Evolutionary conservation across 192 early-diverging fungal species (phyloP), one percentile per base, ranked within the genome.

Genomic region (Entomortierella chlamydospora): DNA sequence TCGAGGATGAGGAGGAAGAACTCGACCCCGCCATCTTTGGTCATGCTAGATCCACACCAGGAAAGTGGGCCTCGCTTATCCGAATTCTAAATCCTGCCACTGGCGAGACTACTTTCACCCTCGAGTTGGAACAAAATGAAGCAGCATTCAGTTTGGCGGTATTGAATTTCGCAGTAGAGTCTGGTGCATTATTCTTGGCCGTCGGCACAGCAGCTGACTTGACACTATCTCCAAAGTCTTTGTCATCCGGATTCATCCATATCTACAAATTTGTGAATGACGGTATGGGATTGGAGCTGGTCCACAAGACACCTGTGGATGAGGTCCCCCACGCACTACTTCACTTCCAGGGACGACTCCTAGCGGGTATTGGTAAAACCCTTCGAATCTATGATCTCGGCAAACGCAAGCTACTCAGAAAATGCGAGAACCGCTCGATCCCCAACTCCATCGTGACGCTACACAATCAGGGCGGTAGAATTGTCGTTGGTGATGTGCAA

Each of bases 311-410:
- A n/a, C 85, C 86, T 18, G 71, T 95, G 2, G 96, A 98, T 49
- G 95, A 91, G 42, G 87, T 95, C 15, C 96, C 97, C 13, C 85
- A 91, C 52, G 94, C 95, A 6, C 67, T 99, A 30, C 82, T 90
- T 34, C 79, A 88, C 23, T 99, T 99, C 87, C 92, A 94, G 72
- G 97, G 97, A 18, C 82, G 91, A 26, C 82, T 98, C 37, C 77
- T 97, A 37, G 98, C 95, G n/a, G 95, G 93, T 28, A 83, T 95
- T 68, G 97, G 97, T 31, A 90, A 90, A 74, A 85, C 87, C 0
- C 83, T 99, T 31, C 89, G 96, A 10, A 93, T 99, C 50, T 99
- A 98, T 69, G 97, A 95, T 72, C 60, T 97, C 30, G 98, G 98
- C 20, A 93, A 91, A 72, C 91, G 91, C 72, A 94, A 93, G 77